phyloP scores from a whole-genome alignment of 106 monocot genomes.

The Allium fistulosum region DNA sequence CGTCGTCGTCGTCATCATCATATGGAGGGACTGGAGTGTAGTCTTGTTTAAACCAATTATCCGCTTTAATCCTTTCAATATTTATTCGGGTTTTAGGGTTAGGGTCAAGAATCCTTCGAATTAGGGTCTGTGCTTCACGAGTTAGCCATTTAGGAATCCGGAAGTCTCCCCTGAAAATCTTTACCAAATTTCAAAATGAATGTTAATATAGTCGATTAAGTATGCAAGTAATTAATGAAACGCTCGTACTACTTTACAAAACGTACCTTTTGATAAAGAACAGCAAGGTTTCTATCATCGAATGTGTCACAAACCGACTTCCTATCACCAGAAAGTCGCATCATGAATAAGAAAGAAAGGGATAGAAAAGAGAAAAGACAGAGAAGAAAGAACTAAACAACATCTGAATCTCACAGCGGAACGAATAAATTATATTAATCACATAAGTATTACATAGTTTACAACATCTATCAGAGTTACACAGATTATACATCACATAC shows the following conservation, averaged over 20 bases:
- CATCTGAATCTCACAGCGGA: too few relatives aligned
- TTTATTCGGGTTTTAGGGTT: conserved; percentile 17
- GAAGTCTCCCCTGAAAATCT: conserved; percentile 72
- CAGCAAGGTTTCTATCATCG: conserved; percentile 47
- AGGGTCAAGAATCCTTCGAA: too few relatives aligned
- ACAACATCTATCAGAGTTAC: too few relatives aligned
- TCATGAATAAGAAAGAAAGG: too few relatives aligned
- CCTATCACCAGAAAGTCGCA: too few relatives aligned
- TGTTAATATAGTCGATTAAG: too few relatives aligned
- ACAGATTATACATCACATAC: too few relatives aligned
- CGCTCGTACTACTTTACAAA: not conserved
- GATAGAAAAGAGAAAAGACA: too few relatives aligned
- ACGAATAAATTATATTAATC: too few relatives aligned
- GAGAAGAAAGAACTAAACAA: too few relatives aligned
- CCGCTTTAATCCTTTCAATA: conserved; percentile 57
- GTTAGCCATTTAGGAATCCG: conserved; percentile 74
- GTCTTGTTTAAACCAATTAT: conserved; percentile 10
- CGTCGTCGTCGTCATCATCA: conserved; percentile 73
- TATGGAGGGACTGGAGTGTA: conserved; percentile 51
- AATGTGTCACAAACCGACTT: too few relatives aligned
- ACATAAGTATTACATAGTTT: too few relatives aligned
- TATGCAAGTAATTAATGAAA: not conserved
- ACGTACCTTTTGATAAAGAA: conserved; percentile 60
- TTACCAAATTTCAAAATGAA: conserved; percentile 1
- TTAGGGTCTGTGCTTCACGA: conserved; percentile 41